Percentiles rank a stretch among this genome's conserved stretches.
Evolutionary conservation across 495 filamentous ascomycete species (phyloP).

Genomic region (Parachaetomium inaequale): DNA sequence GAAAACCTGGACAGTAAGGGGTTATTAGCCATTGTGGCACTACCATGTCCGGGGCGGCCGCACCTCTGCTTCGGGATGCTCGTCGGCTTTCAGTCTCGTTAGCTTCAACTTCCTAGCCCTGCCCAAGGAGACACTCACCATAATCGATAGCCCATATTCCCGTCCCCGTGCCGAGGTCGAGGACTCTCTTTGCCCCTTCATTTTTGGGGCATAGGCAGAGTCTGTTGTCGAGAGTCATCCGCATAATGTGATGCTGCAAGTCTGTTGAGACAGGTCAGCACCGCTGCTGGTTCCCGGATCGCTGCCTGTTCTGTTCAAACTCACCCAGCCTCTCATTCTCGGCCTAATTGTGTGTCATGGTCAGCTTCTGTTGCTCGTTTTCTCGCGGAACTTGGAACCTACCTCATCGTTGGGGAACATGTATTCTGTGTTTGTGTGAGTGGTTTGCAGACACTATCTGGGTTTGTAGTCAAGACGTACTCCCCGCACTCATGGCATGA

Average conservation of each 20-base stretch:
- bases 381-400: too few relatives aligned
- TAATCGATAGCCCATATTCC: slow-evolving; percentile 25
- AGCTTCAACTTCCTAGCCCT: neutral
- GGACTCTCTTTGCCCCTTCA: slow-evolving; percentile 29
- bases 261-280: slow-evolving; percentile 21
- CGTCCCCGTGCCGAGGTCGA: slow-evolving; percentile 28
- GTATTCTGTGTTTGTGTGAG: neutral
- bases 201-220: slow-evolving; percentile 32
- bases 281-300: neutral
- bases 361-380: neutral
- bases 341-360: neutral
- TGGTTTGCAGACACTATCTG: neutral
- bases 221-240: slow-evolving; percentile 30
- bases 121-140: neutral
- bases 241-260: slow-evolving; percentile 37
- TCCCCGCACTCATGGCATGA: slow-evolving; percentile 42
- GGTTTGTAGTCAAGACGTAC: neutral
- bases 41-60: neutral
- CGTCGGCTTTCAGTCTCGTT: neutral
- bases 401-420: neutral
- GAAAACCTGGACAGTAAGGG: neutral
- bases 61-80: neutral
- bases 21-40: neutral
- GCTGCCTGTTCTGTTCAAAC: neutral
- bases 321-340: neutral